A percentile compares a stretch with the other conserved stretches of the same genome.
Conservation (phyloP, 2,329 filamentous ascomycete species). For the Alternaria incomplexa region DNA sequence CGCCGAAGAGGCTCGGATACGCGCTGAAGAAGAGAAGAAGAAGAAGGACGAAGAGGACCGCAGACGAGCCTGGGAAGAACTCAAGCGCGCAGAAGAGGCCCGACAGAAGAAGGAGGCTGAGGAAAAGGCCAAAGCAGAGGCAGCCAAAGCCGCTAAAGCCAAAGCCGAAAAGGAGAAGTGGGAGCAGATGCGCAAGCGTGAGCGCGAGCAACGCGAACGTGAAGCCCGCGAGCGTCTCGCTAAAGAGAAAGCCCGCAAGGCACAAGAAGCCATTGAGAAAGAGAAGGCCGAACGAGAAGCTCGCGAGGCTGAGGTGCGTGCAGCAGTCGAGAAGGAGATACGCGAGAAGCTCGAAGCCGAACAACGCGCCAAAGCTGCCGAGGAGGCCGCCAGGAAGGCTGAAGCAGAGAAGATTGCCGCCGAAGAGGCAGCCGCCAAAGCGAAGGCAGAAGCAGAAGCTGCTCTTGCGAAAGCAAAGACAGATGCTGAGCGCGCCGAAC, state of each 20-base stretch:
- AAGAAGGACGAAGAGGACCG: slow-evolving; percentile 54
- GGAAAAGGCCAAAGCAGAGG: slow-evolving; percentile 57
- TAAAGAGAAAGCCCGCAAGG: slow-evolving; percentile 47
- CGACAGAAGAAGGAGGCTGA: slow-evolving; percentile 40
- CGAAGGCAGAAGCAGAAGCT: slow-evolving; percentile 37
- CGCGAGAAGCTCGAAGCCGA: slow-evolving; percentile 50
- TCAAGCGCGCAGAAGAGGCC: slow-evolving; percentile 45
- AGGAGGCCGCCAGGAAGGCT: slow-evolving; percentile 48
- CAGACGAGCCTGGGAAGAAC: slow-evolving; percentile 50
- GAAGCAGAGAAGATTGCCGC: slow-evolving; percentile 44
- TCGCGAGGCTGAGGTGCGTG: slow-evolving; percentile 44
- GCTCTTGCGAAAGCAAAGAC: slow-evolving; percentile 41
- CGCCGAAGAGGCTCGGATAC: slow-evolving; percentile 48
- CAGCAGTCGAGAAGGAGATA: slow-evolving; percentile 50
- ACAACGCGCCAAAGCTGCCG: slow-evolving; percentile 46
- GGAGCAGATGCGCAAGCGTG: slow-evolving; percentile 57
- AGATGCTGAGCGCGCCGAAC: slow-evolving; percentile 37
- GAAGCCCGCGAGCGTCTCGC: slow-evolving; percentile 56
- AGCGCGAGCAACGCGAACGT: slow-evolving; percentile 56
- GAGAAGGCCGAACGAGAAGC: slow-evolving; percentile 47
- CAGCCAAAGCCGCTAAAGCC: slow-evolving; percentile 52
- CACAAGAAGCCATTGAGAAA: slow-evolving; percentile 51
- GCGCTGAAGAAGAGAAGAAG: slow-evolving; percentile 55
- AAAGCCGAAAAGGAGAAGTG: slow-evolving; percentile 59
- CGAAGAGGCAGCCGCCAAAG: slow-evolving; percentile 38